Evolutionary conservation across 2,329 filamentous ascomycete species (phyloP).

Genomic region (Elsinoe necatrix): DNA sequence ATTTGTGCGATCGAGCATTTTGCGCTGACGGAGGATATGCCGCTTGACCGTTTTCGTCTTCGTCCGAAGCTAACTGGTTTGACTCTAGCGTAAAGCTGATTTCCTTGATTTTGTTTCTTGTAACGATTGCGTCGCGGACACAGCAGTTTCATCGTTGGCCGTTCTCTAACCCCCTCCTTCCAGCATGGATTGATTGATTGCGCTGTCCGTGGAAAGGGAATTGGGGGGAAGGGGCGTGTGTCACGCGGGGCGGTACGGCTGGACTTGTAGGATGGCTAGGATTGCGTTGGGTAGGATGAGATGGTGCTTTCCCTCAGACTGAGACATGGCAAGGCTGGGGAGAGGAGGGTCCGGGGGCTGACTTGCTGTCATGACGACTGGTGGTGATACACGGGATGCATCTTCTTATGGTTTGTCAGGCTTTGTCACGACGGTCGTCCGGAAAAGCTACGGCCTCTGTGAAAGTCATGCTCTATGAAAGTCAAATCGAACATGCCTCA

Average conservation of each 20-base stretch:
- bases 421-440: not conserved
- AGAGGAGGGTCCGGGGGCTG: too few relatives aligned
- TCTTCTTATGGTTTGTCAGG: not conserved
- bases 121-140: not conserved
- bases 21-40: not conserved
- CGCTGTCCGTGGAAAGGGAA: not conserved
- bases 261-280: not conserved
- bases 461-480: not conserved
- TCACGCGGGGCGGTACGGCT: constrained; percentile 10
- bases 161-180: not conserved
- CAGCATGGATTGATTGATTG: not conserved
- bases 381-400: constrained; percentile 6
- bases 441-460: not conserved
- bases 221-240: not conserved
- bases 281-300: not conserved
- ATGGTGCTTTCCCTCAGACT: constrained; percentile 7
- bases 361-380: constrained; percentile 10
- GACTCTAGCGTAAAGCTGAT: not conserved
- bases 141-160: not conserved
- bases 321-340: constrained; percentile 12
- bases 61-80: not conserved
- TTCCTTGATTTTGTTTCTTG: constrained; percentile 4
- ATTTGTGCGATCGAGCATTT: not conserved
- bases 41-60: not conserved
- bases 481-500: not conserved